Evolutionary conservation across 176 grass and related monocot genomes (phyloP).

Genomic region (Hyparrhenia diplandra): DNA sequence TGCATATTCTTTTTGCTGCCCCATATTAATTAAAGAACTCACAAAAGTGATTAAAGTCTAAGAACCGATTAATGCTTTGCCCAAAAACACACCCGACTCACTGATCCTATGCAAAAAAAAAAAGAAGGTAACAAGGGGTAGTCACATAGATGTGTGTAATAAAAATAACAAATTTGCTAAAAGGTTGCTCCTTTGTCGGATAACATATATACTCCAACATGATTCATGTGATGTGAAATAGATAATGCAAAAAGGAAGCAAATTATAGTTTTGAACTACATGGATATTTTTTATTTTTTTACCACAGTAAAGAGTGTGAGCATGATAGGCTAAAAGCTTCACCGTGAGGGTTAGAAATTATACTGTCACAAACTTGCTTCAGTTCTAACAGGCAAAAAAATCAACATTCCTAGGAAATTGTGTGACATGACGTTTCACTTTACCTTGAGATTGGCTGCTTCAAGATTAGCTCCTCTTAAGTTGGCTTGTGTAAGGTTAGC

Average conservation of each 20-base stretch:
- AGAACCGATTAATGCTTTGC: not conserved
- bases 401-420: not conserved
- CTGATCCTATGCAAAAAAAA: not conserved
- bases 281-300: not conserved
- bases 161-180: not conserved
- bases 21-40: not conserved
- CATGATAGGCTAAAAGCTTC: not conserved
- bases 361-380: constrained; percentile 10
- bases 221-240: not conserved
- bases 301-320: not conserved
- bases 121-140: not conserved
- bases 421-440: not conserved
- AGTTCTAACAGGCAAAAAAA: not conserved
- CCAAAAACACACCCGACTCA: not conserved
- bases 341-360: not conserved
- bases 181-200: not conserved
- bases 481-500: constrained; percentile 65
- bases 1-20: not conserved
- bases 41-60: not conserved
- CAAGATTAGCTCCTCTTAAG: constrained; percentile 79
- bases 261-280: not conserved
- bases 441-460: constrained; percentile 99
- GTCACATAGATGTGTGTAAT: not conserved
- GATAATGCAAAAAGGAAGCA: not conserved
- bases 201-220: not conserved